Evolutionary conservation across 1,139 yeast genomes (phyloP).

Genomic region (Wickerhamomyces sp.): DNA sequence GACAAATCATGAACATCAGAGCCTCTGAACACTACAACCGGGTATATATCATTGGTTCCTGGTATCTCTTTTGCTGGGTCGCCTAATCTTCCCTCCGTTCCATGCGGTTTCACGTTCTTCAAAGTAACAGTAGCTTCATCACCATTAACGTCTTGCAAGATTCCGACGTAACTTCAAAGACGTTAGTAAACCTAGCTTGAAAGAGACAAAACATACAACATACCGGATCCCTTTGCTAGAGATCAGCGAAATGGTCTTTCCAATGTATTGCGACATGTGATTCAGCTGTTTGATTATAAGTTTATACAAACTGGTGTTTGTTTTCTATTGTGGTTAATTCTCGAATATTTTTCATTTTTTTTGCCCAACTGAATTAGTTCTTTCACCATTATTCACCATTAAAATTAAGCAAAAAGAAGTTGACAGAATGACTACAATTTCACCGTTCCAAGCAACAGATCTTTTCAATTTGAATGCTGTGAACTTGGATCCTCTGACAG

Average conservation of each 20-base stretch:
- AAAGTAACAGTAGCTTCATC: conserved; percentile 89
- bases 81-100: conserved; percentile 88
- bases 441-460: conserved; percentile 85
- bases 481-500: conserved; percentile 85
- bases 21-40: conserved; percentile 84
- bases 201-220: conserved; percentile 14
- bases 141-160: conserved; percentile 81
- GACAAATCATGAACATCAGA: conserved; percentile 87
- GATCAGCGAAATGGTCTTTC: conserved; percentile 85
- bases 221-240: conserved; percentile 78
- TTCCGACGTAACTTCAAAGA: conserved; percentile 67
- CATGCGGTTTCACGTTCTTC: conserved; percentile 76
- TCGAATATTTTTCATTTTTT: no score
- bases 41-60: conserved; percentile 70
- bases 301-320: no score
- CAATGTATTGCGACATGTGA: conserved; percentile 85
- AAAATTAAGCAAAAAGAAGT: no score
- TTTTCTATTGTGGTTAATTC: no score
- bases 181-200: neutral
- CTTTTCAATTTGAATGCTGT: conserved; percentile 67
- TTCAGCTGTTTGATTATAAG: no score
- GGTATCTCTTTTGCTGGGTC: conserved; percentile 71
- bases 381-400: no score
- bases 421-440: conserved; percentile 65
- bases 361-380: no score